Evolutionary conservation across 768 basidiomycete genomes (phyloP), one percentile per base, ranked within the genome.

Genomic region (Mrakia blollopis): DNA sequence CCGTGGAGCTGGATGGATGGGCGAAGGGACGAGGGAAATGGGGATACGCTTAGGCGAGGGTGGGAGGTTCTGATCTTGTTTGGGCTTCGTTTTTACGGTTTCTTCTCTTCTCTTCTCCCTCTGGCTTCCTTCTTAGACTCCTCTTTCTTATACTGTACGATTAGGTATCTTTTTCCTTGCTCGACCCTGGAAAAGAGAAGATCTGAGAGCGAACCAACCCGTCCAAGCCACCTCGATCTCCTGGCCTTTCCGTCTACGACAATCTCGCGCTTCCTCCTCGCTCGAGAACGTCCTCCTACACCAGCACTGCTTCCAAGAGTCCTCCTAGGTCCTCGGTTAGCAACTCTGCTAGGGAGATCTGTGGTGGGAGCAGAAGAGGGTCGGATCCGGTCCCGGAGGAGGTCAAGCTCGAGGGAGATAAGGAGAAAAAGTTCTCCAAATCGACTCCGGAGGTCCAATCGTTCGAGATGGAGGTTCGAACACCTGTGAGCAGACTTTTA

Each of bases 1-100:
- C 23, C 18, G 69, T 72, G 3, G 69, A 76, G 39, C 60, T 76
- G 57, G 69, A 76, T 5, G 41, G 10, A 0, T 76, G 75, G 75
- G 75, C 75, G 28, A 54, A 37, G 41, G 60, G 30, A 0, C 11
- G 44, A 54, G 75, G 75, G 9, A 35, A 39, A 11, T 76, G 75
- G 75, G 57, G 44, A 35, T 76, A 61, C 50, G 75, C 75, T 23
- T 76, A 65, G 35, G 62, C 32, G 23, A 11, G 18, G 7, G 25
- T 0, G 25, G 25, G 23, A n/a, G 52, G 52, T 16, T 54, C 23
- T 18, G 18, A 52, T 52, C 52, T 52, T 25, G 52, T 9, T 54
- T 54, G 25, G 50, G 14, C 18, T 57, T 25, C 9, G 57, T 10
- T 57, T 28, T 28, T 57, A 50, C 16, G 16, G 16, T 21, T 50